phyloP scores from a whole-genome alignment of 2,329 filamentous ascomycete genomes.

The Diplodia scrobiculata region DNA sequence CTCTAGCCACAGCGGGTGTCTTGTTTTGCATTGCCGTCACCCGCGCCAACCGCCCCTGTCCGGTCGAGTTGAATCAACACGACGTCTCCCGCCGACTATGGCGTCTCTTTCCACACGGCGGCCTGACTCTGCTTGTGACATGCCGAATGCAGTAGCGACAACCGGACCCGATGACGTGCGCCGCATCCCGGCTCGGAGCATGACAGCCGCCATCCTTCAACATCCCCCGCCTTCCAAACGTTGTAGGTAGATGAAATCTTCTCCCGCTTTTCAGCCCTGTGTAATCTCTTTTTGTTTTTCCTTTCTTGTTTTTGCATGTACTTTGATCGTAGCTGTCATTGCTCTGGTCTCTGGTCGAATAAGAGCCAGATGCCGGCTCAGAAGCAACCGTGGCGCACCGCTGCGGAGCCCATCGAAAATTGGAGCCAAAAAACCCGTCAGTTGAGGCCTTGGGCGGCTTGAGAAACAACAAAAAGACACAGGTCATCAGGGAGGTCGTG shows the following conservation, averaged over 20 bases:
- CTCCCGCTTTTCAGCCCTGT: not conserved
- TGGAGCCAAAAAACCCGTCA: not conserved
- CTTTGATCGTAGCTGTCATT: not conserved
- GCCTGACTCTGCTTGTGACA: not conserved
- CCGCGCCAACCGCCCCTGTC: not conserved
- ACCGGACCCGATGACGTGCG: not conserved
- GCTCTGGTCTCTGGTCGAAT: not conserved
- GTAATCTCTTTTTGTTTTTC: not conserved
- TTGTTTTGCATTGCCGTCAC: constrained; percentile 9
- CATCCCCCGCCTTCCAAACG: not conserved
- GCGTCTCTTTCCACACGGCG: too few species aligned
- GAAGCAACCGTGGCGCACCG: not conserved
- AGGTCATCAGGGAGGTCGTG: not conserved
- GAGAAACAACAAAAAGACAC: not conserved
- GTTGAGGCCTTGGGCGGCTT: not conserved
- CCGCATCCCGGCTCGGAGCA: not conserved
- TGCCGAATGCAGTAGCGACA: not conserved
- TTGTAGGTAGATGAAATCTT: not conserved
- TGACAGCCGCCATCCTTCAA: not conserved
- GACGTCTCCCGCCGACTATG: not conserved
- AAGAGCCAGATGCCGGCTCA: not conserved
- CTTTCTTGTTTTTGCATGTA: not conserved
- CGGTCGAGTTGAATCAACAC: not conserved
- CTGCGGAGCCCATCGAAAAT: not conserved
- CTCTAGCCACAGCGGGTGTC: not conserved